A percentile compares a stretch with the other conserved stretches of the same genome.
Conservation (phyloP, 495 filamentous ascomycete genomes). For the Aspergillus nidulans region DNA sequence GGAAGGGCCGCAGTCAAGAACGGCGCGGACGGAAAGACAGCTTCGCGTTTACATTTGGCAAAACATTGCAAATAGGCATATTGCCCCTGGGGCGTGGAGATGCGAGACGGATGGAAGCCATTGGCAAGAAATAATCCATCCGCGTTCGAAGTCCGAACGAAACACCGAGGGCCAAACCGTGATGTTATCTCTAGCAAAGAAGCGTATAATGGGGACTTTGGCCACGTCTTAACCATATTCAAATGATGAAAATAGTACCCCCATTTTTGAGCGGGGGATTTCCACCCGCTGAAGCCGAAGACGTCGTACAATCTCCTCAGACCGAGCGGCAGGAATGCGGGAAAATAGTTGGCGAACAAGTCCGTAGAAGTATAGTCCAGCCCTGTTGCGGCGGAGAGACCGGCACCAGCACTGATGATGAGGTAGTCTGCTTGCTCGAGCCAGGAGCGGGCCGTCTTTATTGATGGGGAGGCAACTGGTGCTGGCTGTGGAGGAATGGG, state of each 20-base stretch:
- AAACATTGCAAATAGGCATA: slow-evolving; percentile 23
- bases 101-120: slow-evolving; percentile 12
- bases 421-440: slow-evolving; percentile 16
- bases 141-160: slow-evolving; percentile 24
- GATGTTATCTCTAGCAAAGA: slow-evolving; percentile 1
- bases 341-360: slow-evolving; percentile 21
- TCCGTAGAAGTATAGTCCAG: slow-evolving; percentile 23
- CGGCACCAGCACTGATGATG: slow-evolving; percentile 23
- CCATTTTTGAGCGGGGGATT: slow-evolving; percentile 21
- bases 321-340: slow-evolving; percentile 17
- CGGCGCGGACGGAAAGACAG: slow-evolving; percentile 15
- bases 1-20: slow-evolving; percentile 18
- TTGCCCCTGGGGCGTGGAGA: slow-evolving; percentile 23
- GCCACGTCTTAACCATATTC: slow-evolving; percentile 21
- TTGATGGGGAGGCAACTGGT: not conserved
- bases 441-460: slow-evolving; percentile 14
- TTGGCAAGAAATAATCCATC: slow-evolving; percentile 23
- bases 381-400: slow-evolving; percentile 24
- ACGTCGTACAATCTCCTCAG: slow-evolving; percentile 21
- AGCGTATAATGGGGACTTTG: slow-evolving; percentile 13
- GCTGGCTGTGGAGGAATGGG: not conserved
- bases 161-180: not conserved
- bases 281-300: slow-evolving; percentile 22
- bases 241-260: slow-evolving; percentile 25
- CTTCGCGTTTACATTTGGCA: slow-evolving; percentile 19